Evolutionary conservation across 805 yeast genomes (phyloP).

Genomic region (Ogataea angusta): DNA sequence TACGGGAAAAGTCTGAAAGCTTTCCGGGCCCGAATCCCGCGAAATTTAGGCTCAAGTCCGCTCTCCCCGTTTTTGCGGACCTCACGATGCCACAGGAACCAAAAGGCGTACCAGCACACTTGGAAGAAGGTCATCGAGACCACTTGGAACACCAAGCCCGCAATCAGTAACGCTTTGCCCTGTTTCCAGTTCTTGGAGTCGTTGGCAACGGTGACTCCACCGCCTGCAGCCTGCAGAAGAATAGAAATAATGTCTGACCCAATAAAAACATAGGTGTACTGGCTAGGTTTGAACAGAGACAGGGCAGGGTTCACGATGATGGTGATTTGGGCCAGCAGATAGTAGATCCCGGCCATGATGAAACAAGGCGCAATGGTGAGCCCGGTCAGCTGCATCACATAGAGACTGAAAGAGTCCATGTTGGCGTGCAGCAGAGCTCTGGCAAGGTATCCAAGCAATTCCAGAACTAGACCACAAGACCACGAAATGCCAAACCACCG

Average conservation of each 20-base stretch:
- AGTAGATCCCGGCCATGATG: conserved; percentile 81
- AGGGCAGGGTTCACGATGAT: conserved; percentile 56
- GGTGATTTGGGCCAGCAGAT: conserved; percentile 61
- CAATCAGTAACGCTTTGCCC: conserved; percentile 73
- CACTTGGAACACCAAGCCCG: conserved; percentile 77
- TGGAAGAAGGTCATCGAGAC: conserved; percentile 62
- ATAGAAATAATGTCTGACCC: conserved; percentile 62
- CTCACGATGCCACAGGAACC: conserved; percentile 36
- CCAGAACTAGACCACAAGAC: conserved; percentile 53
- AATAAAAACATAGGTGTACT: conserved; percentile 63
- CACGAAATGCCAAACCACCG: conserved; percentile 66
- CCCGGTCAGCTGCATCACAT: conserved; percentile 61
- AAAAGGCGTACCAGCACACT: conserved; percentile 45
- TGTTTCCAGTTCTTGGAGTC: conserved; percentile 28
- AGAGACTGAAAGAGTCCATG: conserved; percentile 37
- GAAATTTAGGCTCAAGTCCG: conserved; percentile 37
- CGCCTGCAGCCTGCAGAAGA: conserved; percentile 71
- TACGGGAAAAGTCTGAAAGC: conserved; percentile 43
- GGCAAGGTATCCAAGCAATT: conserved; percentile 66
- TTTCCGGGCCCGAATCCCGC: conserved; percentile 33
- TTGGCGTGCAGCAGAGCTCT: conserved; percentile 46
- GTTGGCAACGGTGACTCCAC: conserved; percentile 60
- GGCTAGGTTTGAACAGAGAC: conserved; percentile 53
- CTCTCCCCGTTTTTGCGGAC: conserved; percentile 27
- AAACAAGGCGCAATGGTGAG: conserved; percentile 81